Base-by-base conservation (phyloP, 2,329 filamentous ascomycete species). In the Xylaria sp. region DNA sequence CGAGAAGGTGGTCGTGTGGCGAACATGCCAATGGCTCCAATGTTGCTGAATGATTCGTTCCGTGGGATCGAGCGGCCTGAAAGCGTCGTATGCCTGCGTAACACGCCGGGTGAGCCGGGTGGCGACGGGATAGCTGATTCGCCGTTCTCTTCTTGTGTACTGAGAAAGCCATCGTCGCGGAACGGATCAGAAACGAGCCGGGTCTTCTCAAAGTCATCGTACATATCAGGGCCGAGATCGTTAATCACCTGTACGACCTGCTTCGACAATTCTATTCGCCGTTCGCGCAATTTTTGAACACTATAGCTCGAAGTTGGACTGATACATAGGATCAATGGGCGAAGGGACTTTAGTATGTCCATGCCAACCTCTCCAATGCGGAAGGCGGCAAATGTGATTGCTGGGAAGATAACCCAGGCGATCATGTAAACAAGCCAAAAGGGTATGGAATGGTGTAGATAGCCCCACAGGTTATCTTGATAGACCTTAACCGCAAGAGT, bases 291-390 rank as follows among this genome's bases (percentile, higher is more conserved):
- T 75, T 91, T 91, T 71, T 93, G 88, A 58, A 99, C 89, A 67
- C 92, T 93, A 82, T 94, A 97, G 79, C 90, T 91, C 1, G 93
- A 95, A 4, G 90, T 90, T 1, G 96, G 96, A 75, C 92, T 92
- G 76, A 98, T 87, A 73, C 93, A 96, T 41, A 98, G 86, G 55
- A 97, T 85, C 10, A 99, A 88, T 6, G 96, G 96, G 10, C 94
- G 89, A 18, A 99, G 87, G 0, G 95, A 98, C 82, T 98, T 99
- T 83, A 96, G 85, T 65, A 99, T 98, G 78, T 99, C 96, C 94
- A 99, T 98, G 62, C 95, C 96, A n/a, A 97, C 91, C 82, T 99
- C 96, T 56, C 96, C 96, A 74, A 98, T 97, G 12, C 96, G 91
- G 62, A 99, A 89, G 7, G 96, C 94, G 4, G 94, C 94, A 80